Evolutionary conservation across 148 eudicot species (phyloP), one percentile per base, ranked within the genome.

Genomic region (Bassia scoparia): DNA sequence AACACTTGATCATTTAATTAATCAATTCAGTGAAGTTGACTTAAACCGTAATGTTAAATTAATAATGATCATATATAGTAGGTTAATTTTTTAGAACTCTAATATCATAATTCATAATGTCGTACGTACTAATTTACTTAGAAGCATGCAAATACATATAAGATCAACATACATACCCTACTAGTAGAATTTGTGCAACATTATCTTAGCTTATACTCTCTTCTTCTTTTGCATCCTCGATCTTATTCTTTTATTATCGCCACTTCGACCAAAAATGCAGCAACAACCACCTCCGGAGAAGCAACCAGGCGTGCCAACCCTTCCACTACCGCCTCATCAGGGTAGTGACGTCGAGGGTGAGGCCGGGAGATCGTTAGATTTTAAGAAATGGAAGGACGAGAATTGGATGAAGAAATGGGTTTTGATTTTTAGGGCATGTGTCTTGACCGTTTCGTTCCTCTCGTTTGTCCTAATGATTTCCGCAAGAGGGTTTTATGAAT

Each of bases 391-490:
- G 82, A 69, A 48, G 77, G 81, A 82, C 70, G 86, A 81, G 59
- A 84, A 85, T 75, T 44, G 82, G 61, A 24, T 83, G 38, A 83
- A 74, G 65, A 85, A 69, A 61, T n/a, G 87, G 48, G 76, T 27
- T 44, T 56, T 87, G 41, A 76, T 46, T 50, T 38, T 83, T 43
- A 82, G 90, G 49, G 84, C 77, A 9, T 24, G 79, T 13, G 84
- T 80, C 3, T 77, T 88, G 35, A 24, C 81, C 7, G 77, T 87
- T 48, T 88, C 96, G 0, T 38, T 90, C 59, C 80, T 90, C 26
- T 73, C 96, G 34, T 88, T 88, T 67, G 79, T 90, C 26, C 78
- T 88, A 59, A 87, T 86, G 87, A 92, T 86, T 43, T 81, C 82
- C 52, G 66, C 87, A 61, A 30, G 50, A 48, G 55, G 82, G 48